Conservation (phyloP, 2,329 filamentous ascomycete species). For the Nigrograna mackinnonii region DNA sequence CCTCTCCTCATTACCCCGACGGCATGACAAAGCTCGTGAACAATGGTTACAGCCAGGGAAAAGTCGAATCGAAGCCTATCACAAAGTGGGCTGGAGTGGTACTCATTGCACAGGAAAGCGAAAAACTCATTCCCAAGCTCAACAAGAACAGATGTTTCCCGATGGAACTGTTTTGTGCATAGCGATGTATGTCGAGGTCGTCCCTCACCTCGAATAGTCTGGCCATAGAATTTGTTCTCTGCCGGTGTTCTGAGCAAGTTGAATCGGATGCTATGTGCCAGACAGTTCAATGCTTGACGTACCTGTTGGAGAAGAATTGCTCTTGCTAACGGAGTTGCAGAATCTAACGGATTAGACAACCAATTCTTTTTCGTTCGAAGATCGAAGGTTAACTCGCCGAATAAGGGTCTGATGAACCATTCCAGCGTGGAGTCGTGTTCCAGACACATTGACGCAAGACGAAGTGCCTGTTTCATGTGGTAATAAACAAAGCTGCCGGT, state of each 20-base stretch:
- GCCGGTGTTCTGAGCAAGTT: slow-evolving; percentile 13
- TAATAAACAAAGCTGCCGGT: slow-evolving; percentile 2
- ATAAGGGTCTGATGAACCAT: slow-evolving; percentile 34
- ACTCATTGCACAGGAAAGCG: slow-evolving; percentile 3
- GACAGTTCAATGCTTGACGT: slow-evolving; percentile 25
- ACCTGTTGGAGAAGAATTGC: slow-evolving; percentile 17
- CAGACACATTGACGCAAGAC: slow-evolving; percentile 38
- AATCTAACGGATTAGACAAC: slow-evolving; percentile 22
- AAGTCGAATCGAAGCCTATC: slow-evolving; percentile 40
- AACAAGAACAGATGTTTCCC: no score
- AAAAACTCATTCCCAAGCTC: no score
- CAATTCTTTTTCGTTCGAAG: slow-evolving; percentile 13
- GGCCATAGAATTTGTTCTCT: slow-evolving; percentile 21
- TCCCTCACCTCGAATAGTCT: slow-evolving; percentile 13
- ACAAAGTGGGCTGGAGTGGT: slow-evolving; percentile 24
- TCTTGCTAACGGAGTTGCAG: slow-evolving; percentile 12
- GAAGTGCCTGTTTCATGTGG: slow-evolving; percentile 25
- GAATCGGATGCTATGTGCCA: slow-evolving; percentile 27
- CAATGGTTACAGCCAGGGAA: slow-evolving; percentile 28
- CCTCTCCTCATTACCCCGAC: slow-evolving; percentile 36
- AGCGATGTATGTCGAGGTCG: slow-evolving; percentile 10
- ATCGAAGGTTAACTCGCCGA: slow-evolving; percentile 21
- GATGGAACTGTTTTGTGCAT: no score
- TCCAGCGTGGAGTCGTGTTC: slow-evolving; percentile 26
- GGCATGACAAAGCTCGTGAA: slow-evolving; percentile 40